Base-by-base conservation (phyloP, 495 filamentous ascomycete genomes). In the Elasticomyces elasticus region DNA sequence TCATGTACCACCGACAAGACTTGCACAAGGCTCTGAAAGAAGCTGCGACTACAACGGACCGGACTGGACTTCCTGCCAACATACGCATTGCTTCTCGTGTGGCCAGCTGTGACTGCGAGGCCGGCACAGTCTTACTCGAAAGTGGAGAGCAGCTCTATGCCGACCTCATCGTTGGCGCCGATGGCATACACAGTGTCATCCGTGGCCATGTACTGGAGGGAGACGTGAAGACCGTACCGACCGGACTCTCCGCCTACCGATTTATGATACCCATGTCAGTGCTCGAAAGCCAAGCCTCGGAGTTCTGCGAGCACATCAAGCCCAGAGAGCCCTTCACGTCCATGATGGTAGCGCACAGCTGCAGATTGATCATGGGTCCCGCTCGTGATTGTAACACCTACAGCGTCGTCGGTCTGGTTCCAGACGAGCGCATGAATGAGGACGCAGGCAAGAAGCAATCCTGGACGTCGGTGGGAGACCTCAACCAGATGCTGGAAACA, bases 321-420 rank as follows among this genome's bases (percentile, higher is more conserved):
- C 59, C 30, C 17, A 33, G 43, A 26, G 48, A 54, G 13, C 50
- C 59, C 12, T 38, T 33, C 40, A 62, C 59, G 33, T 43, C 59
- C 4, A 62, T 62, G 59, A 45, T 62, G 13, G 53, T 62, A 38
- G 59, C 41, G n/a, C 59, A 62, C 44, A 45, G 43, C 41, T 50
- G 51, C 20, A 55, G 59, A 31, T n/a, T 62, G 15, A 54, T 62
- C 28, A 62, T 62, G 59, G 55, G 59, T 22, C 59, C 59, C 10
- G 59, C 41, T 12, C 27, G 59, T 9, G 30, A 46, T n/a, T 49
- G 42, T 6, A 38, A 58, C 17, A 17, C 59, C 9, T 58, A 41
- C 49, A 51, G 59, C 25, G 24, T 62, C 43, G 56, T 62, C 37
- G 55, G 49, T 20, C 42, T 62, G 2, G 55, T 62, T 0, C 59